Conservation (phyloP, 2,329 filamentous ascomycete species). For the Alternaria hordeiaustralica region DNA sequence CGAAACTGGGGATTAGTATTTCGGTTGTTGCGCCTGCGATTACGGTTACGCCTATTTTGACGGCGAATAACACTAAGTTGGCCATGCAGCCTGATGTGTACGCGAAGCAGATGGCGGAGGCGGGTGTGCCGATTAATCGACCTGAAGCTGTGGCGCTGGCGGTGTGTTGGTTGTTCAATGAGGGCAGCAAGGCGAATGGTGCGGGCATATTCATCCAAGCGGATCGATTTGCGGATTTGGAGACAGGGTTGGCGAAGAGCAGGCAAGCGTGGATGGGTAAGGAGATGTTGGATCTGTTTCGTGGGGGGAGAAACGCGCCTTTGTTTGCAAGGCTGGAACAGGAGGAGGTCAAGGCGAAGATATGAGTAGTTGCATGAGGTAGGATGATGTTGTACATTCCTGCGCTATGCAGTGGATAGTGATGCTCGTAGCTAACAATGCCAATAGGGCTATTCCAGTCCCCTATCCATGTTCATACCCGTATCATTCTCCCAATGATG, state of each 20-base stretch:
- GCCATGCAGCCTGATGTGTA: conserved; percentile 46
- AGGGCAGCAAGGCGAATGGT: conserved; percentile 54
- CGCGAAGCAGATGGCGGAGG: conserved; percentile 52
- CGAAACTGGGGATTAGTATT: conserved; percentile 54
- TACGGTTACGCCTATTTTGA: conserved; percentile 56
- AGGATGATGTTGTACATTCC: not conserved
- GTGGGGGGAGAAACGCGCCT: conserved; percentile 50
- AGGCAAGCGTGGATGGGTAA: conserved; percentile 58
- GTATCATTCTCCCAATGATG: not conserved
- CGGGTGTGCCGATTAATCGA: conserved; percentile 57
- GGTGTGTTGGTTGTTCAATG: conserved; percentile 55
- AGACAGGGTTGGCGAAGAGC: conserved; percentile 54
- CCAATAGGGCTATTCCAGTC: not conserved
- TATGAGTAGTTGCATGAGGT: conserved; percentile 8
- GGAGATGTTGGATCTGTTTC: conserved; percentile 59
- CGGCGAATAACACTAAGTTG: conserved; percentile 37
- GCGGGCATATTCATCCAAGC: conserved; percentile 56
- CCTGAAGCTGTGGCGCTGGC: conserved; percentile 53
- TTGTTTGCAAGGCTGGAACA: conserved; percentile 39
- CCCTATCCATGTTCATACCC: not conserved
- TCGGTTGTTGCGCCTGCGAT: conserved; percentile 58
- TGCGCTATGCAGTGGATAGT: not conserved
- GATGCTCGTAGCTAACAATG: not conserved
- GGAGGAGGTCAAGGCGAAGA: conserved; percentile 27
- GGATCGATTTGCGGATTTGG: conserved; percentile 53